Percentiles rank a stretch among this genome's conserved stretches.
Evolutionary conservation across 129 eudicot species (phyloP).

Genomic region (Gnaphalium uliginosum): DNA sequence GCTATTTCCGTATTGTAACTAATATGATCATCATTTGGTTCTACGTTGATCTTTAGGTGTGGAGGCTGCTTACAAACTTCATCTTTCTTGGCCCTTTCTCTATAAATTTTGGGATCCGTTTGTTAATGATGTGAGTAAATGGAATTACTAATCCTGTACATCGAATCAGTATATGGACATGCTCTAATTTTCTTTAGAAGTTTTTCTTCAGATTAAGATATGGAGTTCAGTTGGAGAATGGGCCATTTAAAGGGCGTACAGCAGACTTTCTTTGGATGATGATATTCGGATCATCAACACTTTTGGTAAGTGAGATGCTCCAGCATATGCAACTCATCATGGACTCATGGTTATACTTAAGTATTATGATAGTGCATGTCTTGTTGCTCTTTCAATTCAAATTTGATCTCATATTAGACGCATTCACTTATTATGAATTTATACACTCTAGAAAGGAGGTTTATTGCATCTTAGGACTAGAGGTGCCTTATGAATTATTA

Average conservation of each 20-base stretch:
- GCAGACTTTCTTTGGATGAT: conserved; percentile 95
- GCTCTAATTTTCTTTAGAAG: conserved; percentile 18
- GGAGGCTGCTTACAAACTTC: conserved; percentile 80
- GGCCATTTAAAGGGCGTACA: conserved; percentile 80
- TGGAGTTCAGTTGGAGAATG: conserved; percentile 89
- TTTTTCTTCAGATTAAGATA: conserved; percentile 45
- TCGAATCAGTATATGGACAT: neutral
- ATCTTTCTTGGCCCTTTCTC: conserved; percentile 86
- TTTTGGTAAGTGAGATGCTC: conserved; percentile 48
- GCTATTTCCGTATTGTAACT: neutral
- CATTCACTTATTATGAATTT: neutral
- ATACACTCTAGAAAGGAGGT: neutral
- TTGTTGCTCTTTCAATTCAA: neutral
- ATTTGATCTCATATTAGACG: neutral
- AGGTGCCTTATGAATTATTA: neutral
- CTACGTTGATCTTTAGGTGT: conserved; percentile 43
- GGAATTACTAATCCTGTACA: neutral
- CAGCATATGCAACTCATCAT: conserved; percentile 10
- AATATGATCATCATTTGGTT: conserved; percentile 1
- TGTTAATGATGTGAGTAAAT: conserved; percentile 81
- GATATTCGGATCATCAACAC: conserved; percentile 65
- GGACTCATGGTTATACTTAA: conserved; percentile 7
- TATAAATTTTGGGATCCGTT: conserved; percentile 88
- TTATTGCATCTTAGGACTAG: neutral
- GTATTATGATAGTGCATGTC: neutral